Conservation (phyloP, 768 basidiomycete species). For the Mycena vitilis region DNA sequence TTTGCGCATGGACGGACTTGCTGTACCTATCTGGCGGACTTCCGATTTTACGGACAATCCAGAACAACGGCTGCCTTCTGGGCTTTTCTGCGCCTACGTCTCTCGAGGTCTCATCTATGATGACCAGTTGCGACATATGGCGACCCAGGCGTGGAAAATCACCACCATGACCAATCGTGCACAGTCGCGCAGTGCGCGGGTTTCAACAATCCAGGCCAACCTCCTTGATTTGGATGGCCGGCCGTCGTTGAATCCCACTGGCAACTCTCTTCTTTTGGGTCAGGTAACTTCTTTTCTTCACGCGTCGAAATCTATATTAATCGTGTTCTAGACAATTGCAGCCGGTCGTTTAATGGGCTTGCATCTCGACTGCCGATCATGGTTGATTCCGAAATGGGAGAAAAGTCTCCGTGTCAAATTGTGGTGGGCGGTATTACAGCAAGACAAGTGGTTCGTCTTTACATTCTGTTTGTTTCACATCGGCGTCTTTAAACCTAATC, state of each 20-base stretch:
- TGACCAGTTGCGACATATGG: slow-evolving; percentile 34
- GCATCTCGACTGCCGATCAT: slow-evolving; percentile 31
- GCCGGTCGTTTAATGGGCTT: slow-evolving; percentile 37
- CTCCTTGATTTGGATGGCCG: slow-evolving; percentile 37
- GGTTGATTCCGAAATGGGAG: slow-evolving; percentile 37
- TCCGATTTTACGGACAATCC: slow-evolving; percentile 35
- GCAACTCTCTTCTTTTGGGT: slow-evolving; percentile 36
- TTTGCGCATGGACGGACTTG: slow-evolving; percentile 33
- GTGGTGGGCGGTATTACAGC: slow-evolving; percentile 37
- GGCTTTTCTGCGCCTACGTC: slow-evolving; percentile 36
- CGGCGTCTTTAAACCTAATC: background rate
- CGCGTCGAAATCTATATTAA: background rate
- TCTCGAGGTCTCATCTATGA: slow-evolving; percentile 36
- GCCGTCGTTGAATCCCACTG: slow-evolving; percentile 37
- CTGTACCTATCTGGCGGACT: slow-evolving; percentile 35
- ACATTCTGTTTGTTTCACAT: too few relatives aligned
- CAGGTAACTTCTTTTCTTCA: slow-evolving; percentile 22
- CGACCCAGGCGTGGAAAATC: slow-evolving; percentile 34
- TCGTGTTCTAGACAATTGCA: slow-evolving; percentile 31
- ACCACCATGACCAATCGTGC: slow-evolving; percentile 37
- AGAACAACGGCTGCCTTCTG: slow-evolving; percentile 33
- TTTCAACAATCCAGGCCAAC: slow-evolving; percentile 36
- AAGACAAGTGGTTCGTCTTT: slow-evolving; percentile 34
- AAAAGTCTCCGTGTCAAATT: slow-evolving; percentile 33
- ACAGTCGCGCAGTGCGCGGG: slow-evolving; percentile 34